Conservation (phyloP, 805 yeast species). For the Jamesozyma spencerorum region DNA sequence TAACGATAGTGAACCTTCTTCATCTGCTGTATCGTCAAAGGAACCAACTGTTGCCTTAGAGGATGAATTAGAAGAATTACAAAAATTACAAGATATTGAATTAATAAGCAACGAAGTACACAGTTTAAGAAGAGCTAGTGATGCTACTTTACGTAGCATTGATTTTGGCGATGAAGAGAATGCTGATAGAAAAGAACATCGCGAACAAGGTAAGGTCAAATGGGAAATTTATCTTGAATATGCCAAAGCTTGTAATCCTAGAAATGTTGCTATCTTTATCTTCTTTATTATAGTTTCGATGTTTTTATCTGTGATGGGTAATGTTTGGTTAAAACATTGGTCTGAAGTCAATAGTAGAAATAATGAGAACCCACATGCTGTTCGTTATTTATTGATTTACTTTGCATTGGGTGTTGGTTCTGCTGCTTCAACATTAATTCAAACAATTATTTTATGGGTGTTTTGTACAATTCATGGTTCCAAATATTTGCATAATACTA, state of each 20-base stretch:
- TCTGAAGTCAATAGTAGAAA: conserved; percentile 71
- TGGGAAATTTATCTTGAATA: conserved; percentile 77
- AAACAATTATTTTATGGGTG: conserved; percentile 65
- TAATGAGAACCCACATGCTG: conserved; percentile 67
- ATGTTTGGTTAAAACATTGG: conserved; percentile 96
- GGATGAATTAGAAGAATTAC: conserved; percentile 26
- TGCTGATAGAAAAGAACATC: conserved; percentile 49
- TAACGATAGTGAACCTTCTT: conserved; percentile 2
- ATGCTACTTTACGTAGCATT: conserved; percentile 30
- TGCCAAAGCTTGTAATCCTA: conserved; percentile 77
- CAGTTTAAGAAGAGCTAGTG: conserved; percentile 56
- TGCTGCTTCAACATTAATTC: conserved; percentile 51
- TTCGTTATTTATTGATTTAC: conserved; percentile 65
- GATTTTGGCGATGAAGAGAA: conserved; percentile 32
- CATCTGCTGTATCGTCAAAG: conserved; percentile 12
- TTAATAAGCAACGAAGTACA: conserved; percentile 26
- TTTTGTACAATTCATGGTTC: conserved; percentile 81
- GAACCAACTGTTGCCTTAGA: conserved; percentile 22
- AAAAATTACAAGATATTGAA: conserved; percentile 22
- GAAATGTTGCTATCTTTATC: conserved; percentile 51
- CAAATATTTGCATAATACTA: conserved; percentile 56
- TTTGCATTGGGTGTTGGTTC: conserved; percentile 63
- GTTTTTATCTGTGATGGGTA: conserved; percentile 55
- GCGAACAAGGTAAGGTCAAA: conserved; percentile 89
- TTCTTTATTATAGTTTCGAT: conserved; percentile 48